phyloP scores from a whole-genome alignment of 1,139 yeast species.

The Arxiozyma slooffiae region DNA sequence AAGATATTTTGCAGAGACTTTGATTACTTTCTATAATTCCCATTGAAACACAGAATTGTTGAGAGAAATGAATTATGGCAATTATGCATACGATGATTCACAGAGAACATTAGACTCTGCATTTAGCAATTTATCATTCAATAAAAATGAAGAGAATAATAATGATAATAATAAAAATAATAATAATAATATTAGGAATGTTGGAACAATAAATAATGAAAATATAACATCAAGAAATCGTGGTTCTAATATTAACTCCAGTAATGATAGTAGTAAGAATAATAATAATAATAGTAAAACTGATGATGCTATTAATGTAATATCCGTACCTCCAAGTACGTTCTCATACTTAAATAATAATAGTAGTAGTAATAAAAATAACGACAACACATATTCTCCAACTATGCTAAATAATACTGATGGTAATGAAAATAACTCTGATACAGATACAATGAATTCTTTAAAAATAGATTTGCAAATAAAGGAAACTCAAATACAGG shows the following conservation, averaged over 20 bases:
- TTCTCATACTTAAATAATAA: constrained; percentile 1
- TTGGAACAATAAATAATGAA: not conserved
- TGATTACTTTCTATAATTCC: too few species aligned
- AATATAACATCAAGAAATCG: not conserved
- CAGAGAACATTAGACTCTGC: constrained; percentile 10
- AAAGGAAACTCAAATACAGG: constrained; percentile 35
- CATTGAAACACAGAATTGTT: too few species aligned
- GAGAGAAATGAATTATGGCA: constrained; percentile 6
- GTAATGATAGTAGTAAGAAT: too few species aligned
- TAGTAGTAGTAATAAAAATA: too few species aligned
- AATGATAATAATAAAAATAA: too few species aligned
- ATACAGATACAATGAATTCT: not conserved
- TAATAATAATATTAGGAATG: constrained; percentile 1
- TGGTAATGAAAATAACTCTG: too few species aligned
- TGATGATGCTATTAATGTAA: not conserved
- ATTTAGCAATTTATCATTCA: constrained; percentile 9
- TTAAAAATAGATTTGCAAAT: constrained; percentile 23
- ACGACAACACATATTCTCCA: too few species aligned
- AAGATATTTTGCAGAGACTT: too few species aligned
- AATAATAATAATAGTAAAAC: too few species aligned
- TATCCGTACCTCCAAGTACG: not conserved
- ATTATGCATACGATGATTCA: constrained; percentile 10
- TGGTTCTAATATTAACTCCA: not conserved
- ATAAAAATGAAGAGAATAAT: constrained; percentile 8
- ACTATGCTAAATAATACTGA: too few species aligned